Evolutionary conservation across 345 rosid species (phyloP).

Genomic region (Eucalyptus victrix): DNA sequence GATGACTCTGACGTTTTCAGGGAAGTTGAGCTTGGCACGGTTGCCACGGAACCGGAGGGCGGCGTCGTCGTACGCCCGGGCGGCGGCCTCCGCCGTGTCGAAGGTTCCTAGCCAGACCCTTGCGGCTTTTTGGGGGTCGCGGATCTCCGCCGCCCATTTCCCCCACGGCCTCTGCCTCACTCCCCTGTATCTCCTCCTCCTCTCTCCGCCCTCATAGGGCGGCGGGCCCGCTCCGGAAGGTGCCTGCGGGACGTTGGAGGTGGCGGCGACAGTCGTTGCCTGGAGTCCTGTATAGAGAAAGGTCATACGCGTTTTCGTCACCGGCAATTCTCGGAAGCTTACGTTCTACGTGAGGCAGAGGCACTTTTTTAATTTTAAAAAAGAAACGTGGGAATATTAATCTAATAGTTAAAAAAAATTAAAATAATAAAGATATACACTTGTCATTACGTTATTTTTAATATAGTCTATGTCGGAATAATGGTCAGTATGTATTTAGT

Average conservation of each 20-base stretch:
- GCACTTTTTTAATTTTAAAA: not conserved
- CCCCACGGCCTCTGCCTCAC: slow-evolving; percentile 93
- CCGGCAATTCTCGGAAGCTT: not conserved
- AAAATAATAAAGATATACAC: not conserved
- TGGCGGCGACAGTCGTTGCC: not conserved
- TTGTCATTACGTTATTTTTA: not conserved
- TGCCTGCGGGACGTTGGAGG: not conserved
- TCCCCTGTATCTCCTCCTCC: slow-evolving; percentile 62
- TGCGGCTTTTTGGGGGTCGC: slow-evolving; percentile 76
- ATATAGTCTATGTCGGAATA: not conserved
- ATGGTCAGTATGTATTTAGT: not conserved
- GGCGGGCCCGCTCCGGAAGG: not conserved
- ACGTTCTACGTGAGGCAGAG: not conserved
- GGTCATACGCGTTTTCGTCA: not conserved
- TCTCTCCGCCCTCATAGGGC: slow-evolving; percentile 26
- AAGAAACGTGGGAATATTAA: not conserved
- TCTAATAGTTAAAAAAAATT: not conserved
- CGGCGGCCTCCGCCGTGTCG: slow-evolving; percentile 78
- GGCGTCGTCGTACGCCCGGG: slow-evolving; percentile 84
- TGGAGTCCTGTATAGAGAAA: not conserved
- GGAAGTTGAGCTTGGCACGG: slow-evolving; percentile 81
- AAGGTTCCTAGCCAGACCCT: slow-evolving; percentile 91
- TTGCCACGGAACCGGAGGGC: slow-evolving; percentile 78
- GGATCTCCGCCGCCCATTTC: slow-evolving; percentile 90
- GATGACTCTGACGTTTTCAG: slow-evolving; percentile 36